Conservation (phyloP, 345 rosid genomes). For the Syzygium jambos region DNA sequence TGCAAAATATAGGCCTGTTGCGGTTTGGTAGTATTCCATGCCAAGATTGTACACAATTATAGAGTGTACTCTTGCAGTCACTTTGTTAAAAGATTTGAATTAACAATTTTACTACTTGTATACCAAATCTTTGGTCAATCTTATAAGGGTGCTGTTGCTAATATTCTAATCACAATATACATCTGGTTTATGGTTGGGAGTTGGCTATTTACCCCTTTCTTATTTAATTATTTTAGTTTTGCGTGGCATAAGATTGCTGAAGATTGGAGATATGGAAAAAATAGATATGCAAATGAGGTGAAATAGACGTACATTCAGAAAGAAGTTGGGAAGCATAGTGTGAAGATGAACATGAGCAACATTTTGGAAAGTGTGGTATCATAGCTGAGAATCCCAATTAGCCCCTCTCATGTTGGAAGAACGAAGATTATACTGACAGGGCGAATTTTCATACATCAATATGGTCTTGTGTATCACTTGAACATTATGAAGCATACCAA, state of each 20-base stretch:
- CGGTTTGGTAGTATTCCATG: constrained; percentile 92
- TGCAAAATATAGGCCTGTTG: constrained; percentile 86
- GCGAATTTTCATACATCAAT: constrained; percentile 80
- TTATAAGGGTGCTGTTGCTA: constrained; percentile 74
- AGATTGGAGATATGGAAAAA: constrained; percentile 50
- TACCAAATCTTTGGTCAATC: constrained; percentile 76
- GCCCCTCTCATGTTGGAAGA: too few relatives aligned
- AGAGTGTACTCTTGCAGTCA: constrained; percentile 95
- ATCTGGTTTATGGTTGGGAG: constrained; percentile 99
- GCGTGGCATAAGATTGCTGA: constrained; percentile 99
- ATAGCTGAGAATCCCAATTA: constrained; percentile 28
- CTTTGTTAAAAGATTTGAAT: constrained; percentile 90
- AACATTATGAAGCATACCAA: constrained; percentile 30
- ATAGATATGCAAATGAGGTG: not conserved
- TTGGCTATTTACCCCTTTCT: constrained; percentile 97
- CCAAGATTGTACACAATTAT: constrained; percentile 94
- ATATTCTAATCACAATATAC: constrained; percentile 71
- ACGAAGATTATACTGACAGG: constrained; percentile 50
- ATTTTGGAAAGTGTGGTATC: constrained; percentile 86
- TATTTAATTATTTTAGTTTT: constrained; percentile 94
- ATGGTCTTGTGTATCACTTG: constrained; percentile 86
- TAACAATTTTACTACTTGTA: constrained; percentile 83
- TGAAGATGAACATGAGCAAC: constrained; percentile 92
- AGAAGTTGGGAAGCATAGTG: constrained; percentile 99
- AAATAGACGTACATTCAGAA: constrained; percentile 66